phyloP scores from a whole-genome alignment of 2,329 filamentous ascomycete species.

The Clarireedia paspali region DNA sequence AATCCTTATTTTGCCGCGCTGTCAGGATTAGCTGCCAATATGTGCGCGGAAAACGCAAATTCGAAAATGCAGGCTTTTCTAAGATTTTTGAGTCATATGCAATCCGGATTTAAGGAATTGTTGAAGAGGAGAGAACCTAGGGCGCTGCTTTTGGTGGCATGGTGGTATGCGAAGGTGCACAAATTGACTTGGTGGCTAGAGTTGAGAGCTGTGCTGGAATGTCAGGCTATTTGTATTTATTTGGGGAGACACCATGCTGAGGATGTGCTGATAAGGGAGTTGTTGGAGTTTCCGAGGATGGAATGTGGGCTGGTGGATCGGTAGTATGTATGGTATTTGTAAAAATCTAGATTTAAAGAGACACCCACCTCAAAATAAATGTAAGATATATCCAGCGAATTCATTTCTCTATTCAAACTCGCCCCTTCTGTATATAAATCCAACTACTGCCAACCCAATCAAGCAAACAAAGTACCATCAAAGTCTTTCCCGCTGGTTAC shows the following conservation, averaged over 20 bases:
- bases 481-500: conserved; percentile 5
- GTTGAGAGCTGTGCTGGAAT: conserved; percentile 39
- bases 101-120: conserved; percentile 36
- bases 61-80: conserved; percentile 39
- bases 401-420: no score
- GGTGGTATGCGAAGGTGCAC: conserved; percentile 47
- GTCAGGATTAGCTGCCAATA: conserved; percentile 1
- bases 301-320: background rate
- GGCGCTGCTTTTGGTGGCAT: conserved; percentile 46
- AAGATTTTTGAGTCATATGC: conserved; percentile 39
- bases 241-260: conserved; percentile 30
- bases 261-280: conserved; percentile 11
- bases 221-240: conserved; percentile 40
- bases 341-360: no score
- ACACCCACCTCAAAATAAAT: no score
- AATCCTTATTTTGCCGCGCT: conserved; percentile 15
- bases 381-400: no score
- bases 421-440: no score
- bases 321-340: background rate
- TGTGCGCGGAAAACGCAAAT: conserved; percentile 24
- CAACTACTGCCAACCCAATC: background rate
- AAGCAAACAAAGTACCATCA: conserved; percentile 7
- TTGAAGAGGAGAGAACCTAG: conserved; percentile 43
- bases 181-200: conserved; percentile 41
- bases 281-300: conserved; percentile 12